Base-by-base conservation (phyloP, 1,139 yeast genomes). In the Candida glucosophila region DNA sequence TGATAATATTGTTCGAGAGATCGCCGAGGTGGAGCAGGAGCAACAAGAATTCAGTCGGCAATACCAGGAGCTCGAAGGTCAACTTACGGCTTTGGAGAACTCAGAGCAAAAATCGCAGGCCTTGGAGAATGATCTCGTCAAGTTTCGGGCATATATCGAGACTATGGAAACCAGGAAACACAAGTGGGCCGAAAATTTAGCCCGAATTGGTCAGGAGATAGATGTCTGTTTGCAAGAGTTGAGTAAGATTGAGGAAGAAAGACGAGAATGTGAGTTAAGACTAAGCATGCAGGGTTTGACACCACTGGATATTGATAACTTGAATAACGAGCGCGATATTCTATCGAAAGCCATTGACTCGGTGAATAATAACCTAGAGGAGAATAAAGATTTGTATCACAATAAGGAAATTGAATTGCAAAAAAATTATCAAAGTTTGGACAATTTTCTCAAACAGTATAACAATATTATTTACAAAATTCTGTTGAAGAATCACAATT, bases 61-160 rank as follows among this genome's bases (percentile, higher is more conserved):
- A 30, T 46, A 32, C 18, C 33, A 38, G 9, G 49, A 43, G 22
- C 35, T 59, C 10, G 45, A 48, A 18, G 39, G 36, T 14, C 49
- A 52, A 30, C 35, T 46, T 14, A 28, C 39, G 17, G 55, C 60
- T 14, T 60, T 56, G 47, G 36, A 55, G 61, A 37, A 61, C 11
- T 64, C 77, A 12, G 70, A 70, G 35, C 63, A 67, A 39, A 77
- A 78, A 44, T 61, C 75, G 5, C 61, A 58, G 30, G 85, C 85
- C 0, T 55, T 86, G 30, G 80, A 78, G 39, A 72, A 74, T 31
- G 96, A 86, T 51, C 59, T 79, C 22, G 57, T 61, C 24, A 80
- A 80, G 46, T 80, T 82, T 44, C 67, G 73, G 40, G 78, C 74
- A 12, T 82, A 80, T 43, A 75, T 81, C 26, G 75, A 73, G 25